Percentiles rank a stretch among this genome's conserved stretches.
These are phyloP conservation scores for Aspergillus panamensis DNA, from an alignment of 495 filamentous ascomycete species.

Conservation along the genomic window DNA sequence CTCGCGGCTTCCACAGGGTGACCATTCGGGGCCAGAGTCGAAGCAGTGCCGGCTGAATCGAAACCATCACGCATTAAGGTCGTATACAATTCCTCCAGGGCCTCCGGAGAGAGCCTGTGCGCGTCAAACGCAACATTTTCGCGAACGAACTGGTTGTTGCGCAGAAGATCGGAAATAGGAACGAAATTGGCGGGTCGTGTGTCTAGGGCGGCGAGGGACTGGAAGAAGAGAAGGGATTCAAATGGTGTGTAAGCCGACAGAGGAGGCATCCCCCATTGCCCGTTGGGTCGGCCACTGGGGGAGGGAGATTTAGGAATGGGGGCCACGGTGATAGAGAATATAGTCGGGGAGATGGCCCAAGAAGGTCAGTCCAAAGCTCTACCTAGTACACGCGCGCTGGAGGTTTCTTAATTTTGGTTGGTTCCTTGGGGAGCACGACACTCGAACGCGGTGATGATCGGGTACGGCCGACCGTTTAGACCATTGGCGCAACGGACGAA, in stretches of 20 bases:
- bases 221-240: conserved; percentile 86
- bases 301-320: conserved; percentile 36
- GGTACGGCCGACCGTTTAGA: conserved; percentile 17
- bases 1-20: conserved; percentile 27
- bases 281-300: conserved; percentile 43
- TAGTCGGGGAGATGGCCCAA: conserved; percentile 16
- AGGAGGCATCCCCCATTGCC: conserved; percentile 53
- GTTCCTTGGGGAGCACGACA: conserved; percentile 4
- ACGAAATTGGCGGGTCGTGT: conserved; percentile 61
- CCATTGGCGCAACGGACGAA: conserved; percentile 22
- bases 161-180: conserved; percentile 69
- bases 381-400: not conserved
- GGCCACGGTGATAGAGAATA: conserved; percentile 38
- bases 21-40: conserved; percentile 27
- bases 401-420: not conserved
- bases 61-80: conserved; percentile 72
- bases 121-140: conserved; percentile 65
- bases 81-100: conserved; percentile 73
- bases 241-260: conserved; percentile 73
- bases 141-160: conserved; percentile 65
- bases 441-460: conserved; percentile 3
- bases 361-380: conserved; percentile 4
- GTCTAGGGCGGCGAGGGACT: conserved; percentile 69
- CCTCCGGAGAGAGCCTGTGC: conserved; percentile 69
- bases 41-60: conserved; percentile 21